Conservation (phyloP, 2,329 filamentous ascomycete genomes). For the Talaromyces albobiverticillius region DNA sequence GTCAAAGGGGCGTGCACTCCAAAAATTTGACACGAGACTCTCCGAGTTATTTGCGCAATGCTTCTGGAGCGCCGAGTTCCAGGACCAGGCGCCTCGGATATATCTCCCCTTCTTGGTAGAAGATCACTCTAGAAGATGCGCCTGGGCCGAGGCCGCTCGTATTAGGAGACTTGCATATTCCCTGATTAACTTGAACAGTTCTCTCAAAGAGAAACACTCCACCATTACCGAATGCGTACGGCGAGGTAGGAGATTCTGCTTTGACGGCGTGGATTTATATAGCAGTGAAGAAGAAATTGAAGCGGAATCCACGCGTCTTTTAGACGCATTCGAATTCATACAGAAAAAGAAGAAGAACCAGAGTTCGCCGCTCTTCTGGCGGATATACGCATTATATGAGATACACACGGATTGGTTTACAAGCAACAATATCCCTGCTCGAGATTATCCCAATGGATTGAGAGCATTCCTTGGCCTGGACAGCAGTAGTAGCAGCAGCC, state of each 20-base stretch:
- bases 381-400: constrained; percentile 32
- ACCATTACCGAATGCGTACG: constrained; percentile 35
- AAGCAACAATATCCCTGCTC: background rate
- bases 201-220: constrained; percentile 24
- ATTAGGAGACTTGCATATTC: constrained; percentile 58
- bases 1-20: constrained; percentile 11
- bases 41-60: constrained; percentile 52
- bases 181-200: constrained; percentile 36
- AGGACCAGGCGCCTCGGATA: constrained; percentile 40
- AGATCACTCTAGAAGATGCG: constrained; percentile 52
- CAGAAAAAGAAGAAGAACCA: constrained; percentile 3
- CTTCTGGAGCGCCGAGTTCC: constrained; percentile 20
- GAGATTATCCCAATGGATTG: constrained; percentile 18
- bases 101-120: constrained; percentile 66
- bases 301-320: constrained; percentile 17
- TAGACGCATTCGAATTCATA: constrained; percentile 22
- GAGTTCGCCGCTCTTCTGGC: constrained; percentile 27
- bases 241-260: constrained; percentile 33
- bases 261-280: constrained; percentile 25
- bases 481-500: background rate
- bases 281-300: constrained; percentile 19
- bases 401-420: constrained; percentile 21
- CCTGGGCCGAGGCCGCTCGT: constrained; percentile 54
- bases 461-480: constrained; percentile 26
- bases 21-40: constrained; percentile 47